Conservation (phyloP, 805 yeast genomes). For the Metschnikowia vanudenii region DNA sequence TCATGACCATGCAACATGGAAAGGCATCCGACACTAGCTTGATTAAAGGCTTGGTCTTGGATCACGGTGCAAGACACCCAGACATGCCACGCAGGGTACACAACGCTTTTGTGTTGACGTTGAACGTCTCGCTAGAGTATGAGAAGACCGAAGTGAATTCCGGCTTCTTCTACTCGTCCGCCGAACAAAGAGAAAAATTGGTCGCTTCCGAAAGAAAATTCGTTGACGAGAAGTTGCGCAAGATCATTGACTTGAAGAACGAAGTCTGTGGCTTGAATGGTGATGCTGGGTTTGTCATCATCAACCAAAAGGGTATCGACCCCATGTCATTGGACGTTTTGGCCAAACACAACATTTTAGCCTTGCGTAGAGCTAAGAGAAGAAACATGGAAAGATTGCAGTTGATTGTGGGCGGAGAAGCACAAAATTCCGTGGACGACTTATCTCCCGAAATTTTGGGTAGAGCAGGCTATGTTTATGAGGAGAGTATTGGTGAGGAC, state of each 20-base stretch:
- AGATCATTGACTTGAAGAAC: constrained; percentile 90
- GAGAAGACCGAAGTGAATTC: constrained; percentile 98
- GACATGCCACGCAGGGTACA: constrained; percentile 92
- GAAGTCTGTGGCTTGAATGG: constrained; percentile 79
- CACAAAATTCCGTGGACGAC: constrained; percentile 96
- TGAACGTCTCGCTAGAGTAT: constrained; percentile 93
- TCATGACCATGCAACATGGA: constrained; percentile 97
- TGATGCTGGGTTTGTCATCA: constrained; percentile 81
- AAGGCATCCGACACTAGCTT: constrained; percentile 80
- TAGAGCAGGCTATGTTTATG: constrained; percentile 85
- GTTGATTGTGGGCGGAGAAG: constrained; percentile 94
- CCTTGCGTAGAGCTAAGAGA: constrained; percentile 96
- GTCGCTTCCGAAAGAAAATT: constrained; percentile 92
- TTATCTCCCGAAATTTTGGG: constrained; percentile 78
- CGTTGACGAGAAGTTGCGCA: constrained; percentile 88
- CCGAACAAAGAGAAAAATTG: constrained; percentile 93
- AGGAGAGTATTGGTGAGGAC: constrained; percentile 94
- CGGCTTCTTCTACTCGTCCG: constrained; percentile 89
- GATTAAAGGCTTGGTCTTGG: constrained; percentile 86
- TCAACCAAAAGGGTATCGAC: constrained; percentile 98
- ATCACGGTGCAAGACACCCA: constrained; percentile 98
- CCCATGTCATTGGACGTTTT: constrained; percentile 95
- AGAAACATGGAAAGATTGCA: constrained; percentile 99
- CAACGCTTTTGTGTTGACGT: constrained; percentile 80
- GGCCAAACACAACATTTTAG: constrained; percentile 89